A percentile compares a stretch with the other conserved stretches of the same genome.
phyloP scores from a whole-genome alignment of 2,329 filamentous ascomycete genomes.

The Onygena corvina region DNA sequence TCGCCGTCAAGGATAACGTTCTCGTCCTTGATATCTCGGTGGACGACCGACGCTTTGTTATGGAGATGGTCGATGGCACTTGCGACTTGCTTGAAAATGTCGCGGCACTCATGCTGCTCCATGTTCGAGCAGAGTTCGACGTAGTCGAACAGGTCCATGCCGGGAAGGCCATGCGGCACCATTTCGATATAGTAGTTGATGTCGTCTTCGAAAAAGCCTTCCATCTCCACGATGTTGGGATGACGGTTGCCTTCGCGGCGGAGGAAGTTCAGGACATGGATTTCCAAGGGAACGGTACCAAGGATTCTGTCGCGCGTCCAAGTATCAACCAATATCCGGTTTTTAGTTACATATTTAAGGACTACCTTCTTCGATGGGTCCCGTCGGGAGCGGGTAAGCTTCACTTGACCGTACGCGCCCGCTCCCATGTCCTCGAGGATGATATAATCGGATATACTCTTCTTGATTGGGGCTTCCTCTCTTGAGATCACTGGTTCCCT shows the following conservation, averaged over 20 bases:
- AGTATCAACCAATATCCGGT: conserved; percentile 90
- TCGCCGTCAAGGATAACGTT: conserved; percentile 95
- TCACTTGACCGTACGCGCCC: conserved; percentile 94
- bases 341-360: conserved; percentile 95
- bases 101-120: conserved; percentile 86
- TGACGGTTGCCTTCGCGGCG: conserved; percentile 56
- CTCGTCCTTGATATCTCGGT: conserved; percentile 97
- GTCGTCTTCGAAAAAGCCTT: conserved; percentile 53
- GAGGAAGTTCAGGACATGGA: conserved; percentile 90
- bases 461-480: conserved; percentile 46
- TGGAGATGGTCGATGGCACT: conserved; percentile 84
- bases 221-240: conserved; percentile 57
- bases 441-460: conserved; percentile 76
- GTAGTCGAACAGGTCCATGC: conserved; percentile 98
- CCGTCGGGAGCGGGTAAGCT: conserved; percentile 76
- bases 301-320: conserved; percentile 91
- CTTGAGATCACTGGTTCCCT: conserved; percentile 18
- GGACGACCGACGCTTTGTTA: conserved; percentile 78
- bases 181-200: conserved; percentile 98
- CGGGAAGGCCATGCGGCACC: conserved; percentile 79
- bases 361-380: conserved; percentile 69
- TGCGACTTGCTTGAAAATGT: conserved; percentile 90
- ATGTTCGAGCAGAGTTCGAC: conserved; percentile 93
- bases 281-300: conserved; percentile 90
- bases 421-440: conserved; percentile 98